Conservation (phyloP, 2,329 filamentous ascomycete species). For the Iodosphaeria phyllophila region DNA sequence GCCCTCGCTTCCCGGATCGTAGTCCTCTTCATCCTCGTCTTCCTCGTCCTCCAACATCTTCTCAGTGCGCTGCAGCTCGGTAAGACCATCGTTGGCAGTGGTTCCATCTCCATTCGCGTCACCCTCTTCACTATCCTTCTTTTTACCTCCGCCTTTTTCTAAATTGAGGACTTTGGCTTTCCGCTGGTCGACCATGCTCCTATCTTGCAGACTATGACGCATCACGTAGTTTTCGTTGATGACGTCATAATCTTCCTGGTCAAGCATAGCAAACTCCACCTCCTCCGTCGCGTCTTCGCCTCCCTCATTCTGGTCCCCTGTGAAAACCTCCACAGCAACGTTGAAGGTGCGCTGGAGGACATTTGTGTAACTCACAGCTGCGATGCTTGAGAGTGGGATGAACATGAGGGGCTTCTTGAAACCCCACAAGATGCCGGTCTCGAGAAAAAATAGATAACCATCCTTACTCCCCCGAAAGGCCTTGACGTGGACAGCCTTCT, state of each 20-base stretch:
- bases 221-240: constrained; percentile 46
- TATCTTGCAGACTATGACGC: constrained; percentile 41
- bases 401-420: constrained; percentile 54
- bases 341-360: constrained; percentile 53
- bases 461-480: constrained; percentile 51
- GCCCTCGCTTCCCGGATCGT: constrained; percentile 41
- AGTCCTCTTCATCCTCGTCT: constrained; percentile 46
- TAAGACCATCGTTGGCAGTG: constrained; percentile 19
- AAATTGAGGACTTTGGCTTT: constrained; percentile 44
- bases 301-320: constrained; percentile 11
- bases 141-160: constrained; percentile 33
- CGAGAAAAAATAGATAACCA: constrained; percentile 47
- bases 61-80: constrained; percentile 25
- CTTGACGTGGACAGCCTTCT: constrained; percentile 46
- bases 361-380: constrained; percentile 46
- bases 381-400: constrained; percentile 39
- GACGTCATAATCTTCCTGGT: constrained; percentile 46
- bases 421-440: constrained; percentile 48
- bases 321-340: constrained; percentile 41
- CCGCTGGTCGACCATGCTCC: constrained; percentile 49
- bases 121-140: constrained; percentile 23
- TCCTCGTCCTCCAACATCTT: constrained; percentile 35
- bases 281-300: constrained; percentile 33
- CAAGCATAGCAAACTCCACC: constrained; percentile 49
- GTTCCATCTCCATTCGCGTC: constrained; percentile 16